These are phyloP conservation scores for Bromus sterilis DNA, from an alignment of 176 grass and related monocot species.

Conservation along the genomic window DNA sequence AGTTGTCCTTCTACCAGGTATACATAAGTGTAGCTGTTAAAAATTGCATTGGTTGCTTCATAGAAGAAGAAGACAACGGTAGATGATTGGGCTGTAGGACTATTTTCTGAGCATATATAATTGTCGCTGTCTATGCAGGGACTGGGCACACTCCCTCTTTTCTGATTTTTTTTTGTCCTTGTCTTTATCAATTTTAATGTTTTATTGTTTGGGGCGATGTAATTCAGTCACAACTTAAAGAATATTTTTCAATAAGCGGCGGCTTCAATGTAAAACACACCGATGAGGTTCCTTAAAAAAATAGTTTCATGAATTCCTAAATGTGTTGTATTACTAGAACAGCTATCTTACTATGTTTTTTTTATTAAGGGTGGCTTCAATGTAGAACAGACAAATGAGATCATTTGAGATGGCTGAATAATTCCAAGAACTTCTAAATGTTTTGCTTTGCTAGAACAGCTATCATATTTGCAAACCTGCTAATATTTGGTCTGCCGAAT, in stretches of 20 bases:
- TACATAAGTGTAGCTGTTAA: background rate
- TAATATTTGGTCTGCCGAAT: background rate
- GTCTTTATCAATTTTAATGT: background rate
- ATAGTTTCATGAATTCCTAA: background rate
- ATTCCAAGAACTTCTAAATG: background rate
- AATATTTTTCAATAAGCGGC: background rate
- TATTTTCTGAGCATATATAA: background rate
- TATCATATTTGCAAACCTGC: conserved; percentile 3
- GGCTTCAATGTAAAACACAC: background rate
- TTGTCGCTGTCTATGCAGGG: background rate
- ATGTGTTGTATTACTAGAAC: background rate
- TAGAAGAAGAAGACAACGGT: background rate
- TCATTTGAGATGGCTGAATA: background rate
- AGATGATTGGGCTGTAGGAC: background rate
- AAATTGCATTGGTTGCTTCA: background rate
- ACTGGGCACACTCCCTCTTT: background rate
- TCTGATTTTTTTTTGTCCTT: background rate
- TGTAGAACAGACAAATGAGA: background rate
- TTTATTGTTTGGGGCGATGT: background rate
- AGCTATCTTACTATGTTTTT: background rate
- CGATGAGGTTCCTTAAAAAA: background rate
- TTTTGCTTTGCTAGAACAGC: background rate
- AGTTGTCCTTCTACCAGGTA: background rate
- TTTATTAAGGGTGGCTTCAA: background rate
- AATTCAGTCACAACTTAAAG: background rate